Conservation (phyloP, 2,329 filamentous ascomycete species). For the Verticillium albo-atrum region DNA sequence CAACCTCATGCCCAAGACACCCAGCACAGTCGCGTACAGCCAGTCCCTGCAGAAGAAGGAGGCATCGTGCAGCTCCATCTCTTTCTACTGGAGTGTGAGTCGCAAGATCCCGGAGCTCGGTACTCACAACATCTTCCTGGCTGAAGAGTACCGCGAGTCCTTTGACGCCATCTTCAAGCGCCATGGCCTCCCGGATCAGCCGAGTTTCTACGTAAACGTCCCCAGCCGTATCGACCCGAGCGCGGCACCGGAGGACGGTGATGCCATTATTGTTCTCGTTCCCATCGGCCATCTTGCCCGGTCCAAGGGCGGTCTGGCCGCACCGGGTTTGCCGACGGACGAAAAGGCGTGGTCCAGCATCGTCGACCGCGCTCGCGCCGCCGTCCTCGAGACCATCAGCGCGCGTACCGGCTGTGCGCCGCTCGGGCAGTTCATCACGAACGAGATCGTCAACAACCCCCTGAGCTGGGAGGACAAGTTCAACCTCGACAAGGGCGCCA, state of each 20-base stretch:
- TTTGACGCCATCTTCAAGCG: constrained; percentile 73
- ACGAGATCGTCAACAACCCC: constrained; percentile 65
- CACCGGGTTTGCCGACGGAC: constrained; percentile 25
- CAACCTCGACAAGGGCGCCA: constrained; percentile 72
- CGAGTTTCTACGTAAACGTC: constrained; percentile 75
- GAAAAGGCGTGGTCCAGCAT: constrained; percentile 59
- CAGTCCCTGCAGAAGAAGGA: constrained; percentile 39
- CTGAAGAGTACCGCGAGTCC: constrained; percentile 66
- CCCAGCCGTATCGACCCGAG: constrained; percentile 64
- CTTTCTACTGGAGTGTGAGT: constrained; percentile 70
- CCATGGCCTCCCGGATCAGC: constrained; percentile 61
- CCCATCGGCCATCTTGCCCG: constrained; percentile 64
- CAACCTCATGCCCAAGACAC: constrained; percentile 55
- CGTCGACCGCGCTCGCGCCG: constrained; percentile 51
- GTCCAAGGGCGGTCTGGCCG: constrained; percentile 26
- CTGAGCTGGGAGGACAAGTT: constrained; percentile 60
- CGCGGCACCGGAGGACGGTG: constrained; percentile 61
- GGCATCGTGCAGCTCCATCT: constrained; percentile 68
- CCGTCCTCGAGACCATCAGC: constrained; percentile 57
- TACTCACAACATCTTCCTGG: constrained; percentile 74
- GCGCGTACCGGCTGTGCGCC: constrained; percentile 54
- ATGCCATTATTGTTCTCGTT: constrained; percentile 65
- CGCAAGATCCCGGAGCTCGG: constrained; percentile 56
- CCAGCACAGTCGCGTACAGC: constrained; percentile 23
- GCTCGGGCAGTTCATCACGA: constrained; percentile 40